Evolutionary conservation across 2,329 filamentous ascomycete species (phyloP).

Genomic region (Helicocarpus griseus): DNA sequence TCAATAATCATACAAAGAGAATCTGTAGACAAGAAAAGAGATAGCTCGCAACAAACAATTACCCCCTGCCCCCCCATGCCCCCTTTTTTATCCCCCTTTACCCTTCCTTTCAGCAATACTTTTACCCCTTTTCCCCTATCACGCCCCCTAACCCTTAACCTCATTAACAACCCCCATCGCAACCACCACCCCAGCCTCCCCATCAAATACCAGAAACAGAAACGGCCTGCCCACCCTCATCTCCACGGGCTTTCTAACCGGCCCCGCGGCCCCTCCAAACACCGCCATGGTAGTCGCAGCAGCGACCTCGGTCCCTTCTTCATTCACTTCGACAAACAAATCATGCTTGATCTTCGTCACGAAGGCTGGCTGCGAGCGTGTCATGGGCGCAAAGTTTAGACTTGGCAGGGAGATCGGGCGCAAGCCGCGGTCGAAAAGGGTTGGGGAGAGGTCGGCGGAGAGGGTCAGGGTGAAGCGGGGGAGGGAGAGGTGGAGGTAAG

Average conservation of each 20-base stretch:
- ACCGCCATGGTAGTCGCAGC: neutral
- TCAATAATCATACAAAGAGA: no score
- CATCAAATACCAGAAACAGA: constrained; percentile 8
- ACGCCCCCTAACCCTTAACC: neutral
- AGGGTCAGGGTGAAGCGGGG: constrained; percentile 6
- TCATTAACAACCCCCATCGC: constrained; percentile 1
- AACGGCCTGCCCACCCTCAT: constrained; percentile 6
- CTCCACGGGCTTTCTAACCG: neutral
- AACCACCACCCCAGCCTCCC: neutral
- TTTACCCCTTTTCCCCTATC: no score
- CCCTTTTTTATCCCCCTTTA: no score
- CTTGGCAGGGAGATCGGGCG: neutral
- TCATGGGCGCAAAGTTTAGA: neutral
- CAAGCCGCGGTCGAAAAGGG: constrained; percentile 1
- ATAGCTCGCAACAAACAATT: no score
- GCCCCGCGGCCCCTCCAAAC: neutral
- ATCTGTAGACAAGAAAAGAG: no score
- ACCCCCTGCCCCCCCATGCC: no score
- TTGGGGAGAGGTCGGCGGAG: neutral
- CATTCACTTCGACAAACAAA: constrained; percentile 8
- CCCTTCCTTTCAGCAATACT: no score
- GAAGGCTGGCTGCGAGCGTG: neutral
- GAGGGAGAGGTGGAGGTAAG: constrained; percentile 5
- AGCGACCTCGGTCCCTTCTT: constrained; percentile 7
- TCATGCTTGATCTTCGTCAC: constrained; percentile 2